Conservation (phyloP, 805 yeast genomes). For the Myxozyma vanderwaltii region DNA sequence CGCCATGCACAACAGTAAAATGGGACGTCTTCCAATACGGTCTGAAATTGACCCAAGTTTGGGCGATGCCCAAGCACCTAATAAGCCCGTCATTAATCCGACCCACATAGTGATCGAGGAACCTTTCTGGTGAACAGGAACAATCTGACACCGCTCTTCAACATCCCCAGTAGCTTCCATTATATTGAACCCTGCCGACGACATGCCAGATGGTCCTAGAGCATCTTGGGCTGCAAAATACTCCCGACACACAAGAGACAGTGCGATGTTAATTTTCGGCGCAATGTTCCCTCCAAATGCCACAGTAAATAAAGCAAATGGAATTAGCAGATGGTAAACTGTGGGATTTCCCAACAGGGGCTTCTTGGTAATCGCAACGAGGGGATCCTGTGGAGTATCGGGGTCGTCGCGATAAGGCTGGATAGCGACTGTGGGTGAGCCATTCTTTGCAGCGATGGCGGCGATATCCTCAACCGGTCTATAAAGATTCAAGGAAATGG, state of each 20-base stretch:
- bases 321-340: slow-evolving; percentile 13
- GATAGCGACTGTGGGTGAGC: slow-evolving; percentile 2
- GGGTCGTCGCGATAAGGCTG: slow-evolving; percentile 26
- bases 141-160: slow-evolving; percentile 25
- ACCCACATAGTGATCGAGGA: slow-evolving; percentile 28
- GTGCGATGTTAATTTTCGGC: slow-evolving; percentile 27
- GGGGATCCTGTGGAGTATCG: slow-evolving; percentile 8
- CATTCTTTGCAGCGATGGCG: slow-evolving; percentile 12
- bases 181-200: not conserved
- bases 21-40: slow-evolving; percentile 18
- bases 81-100: slow-evolving; percentile 21
- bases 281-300: slow-evolving; percentile 29
- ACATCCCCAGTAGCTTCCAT: slow-evolving; percentile 13
- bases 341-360: slow-evolving; percentile 5
- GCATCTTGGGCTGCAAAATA: slow-evolving; percentile 16
- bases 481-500: not conserved
- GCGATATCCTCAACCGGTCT: slow-evolving; percentile 16
- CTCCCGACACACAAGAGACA: slow-evolving; percentile 26
- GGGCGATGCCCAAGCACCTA: slow-evolving; percentile 22
- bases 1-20: slow-evolving; percentile 10
- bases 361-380: not conserved
- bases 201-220: not conserved
- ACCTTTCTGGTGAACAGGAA: slow-evolving; percentile 18
- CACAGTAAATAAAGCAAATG: slow-evolving; percentile 17
- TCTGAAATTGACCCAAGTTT: slow-evolving; percentile 21